Conservation (phyloP, 495 filamentous ascomycete genomes). For the Penicillium cataractarum region DNA sequence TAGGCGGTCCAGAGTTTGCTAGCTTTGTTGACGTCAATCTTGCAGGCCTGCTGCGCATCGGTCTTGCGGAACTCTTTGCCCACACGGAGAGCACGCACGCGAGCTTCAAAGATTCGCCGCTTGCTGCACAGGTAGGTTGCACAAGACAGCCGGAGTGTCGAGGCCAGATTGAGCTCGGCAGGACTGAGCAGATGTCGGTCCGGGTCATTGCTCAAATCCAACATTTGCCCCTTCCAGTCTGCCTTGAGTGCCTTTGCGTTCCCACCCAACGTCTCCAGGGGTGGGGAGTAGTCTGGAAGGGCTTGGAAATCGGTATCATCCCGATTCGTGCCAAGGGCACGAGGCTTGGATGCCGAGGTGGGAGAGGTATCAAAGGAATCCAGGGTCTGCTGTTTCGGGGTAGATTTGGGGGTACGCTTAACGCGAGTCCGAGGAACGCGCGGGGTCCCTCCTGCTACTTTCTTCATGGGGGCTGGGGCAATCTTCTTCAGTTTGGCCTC, state of each 20-base stretch:
- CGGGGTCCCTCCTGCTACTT: slow-evolving; percentile 28
- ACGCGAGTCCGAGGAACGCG: slow-evolving; percentile 42
- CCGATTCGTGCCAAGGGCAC: slow-evolving; percentile 60
- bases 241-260: slow-evolving; percentile 75
- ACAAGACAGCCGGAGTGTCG: slow-evolving; percentile 80
- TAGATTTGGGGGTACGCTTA: slow-evolving; percentile 52
- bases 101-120: slow-evolving; percentile 84
- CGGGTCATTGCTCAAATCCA: slow-evolving; percentile 80
- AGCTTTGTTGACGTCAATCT: slow-evolving; percentile 98
- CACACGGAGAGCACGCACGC: slow-evolving; percentile 66
- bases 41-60: slow-evolving; percentile 95
- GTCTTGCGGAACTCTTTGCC: slow-evolving; percentile 95
- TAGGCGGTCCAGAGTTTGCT: slow-evolving; percentile 94
- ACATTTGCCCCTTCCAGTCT: slow-evolving; percentile 82
- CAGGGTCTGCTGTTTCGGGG: slow-evolving; percentile 50
- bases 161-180: slow-evolving; percentile 77
- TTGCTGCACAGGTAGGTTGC: slow-evolving; percentile 95
- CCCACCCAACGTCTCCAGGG: slow-evolving; percentile 62
- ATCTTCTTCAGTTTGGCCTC: slow-evolving; percentile 51
- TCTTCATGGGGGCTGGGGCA: slow-evolving; percentile 48
- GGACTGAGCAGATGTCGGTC: slow-evolving; percentile 76
- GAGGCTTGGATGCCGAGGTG: slow-evolving; percentile 43
- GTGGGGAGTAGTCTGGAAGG: slow-evolving; percentile 77
- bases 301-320: slow-evolving; percentile 88
- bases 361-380: slow-evolving; percentile 48